Base-by-base conservation (phyloP, 495 filamentous ascomycete species). In the Lepraria neglecta region DNA sequence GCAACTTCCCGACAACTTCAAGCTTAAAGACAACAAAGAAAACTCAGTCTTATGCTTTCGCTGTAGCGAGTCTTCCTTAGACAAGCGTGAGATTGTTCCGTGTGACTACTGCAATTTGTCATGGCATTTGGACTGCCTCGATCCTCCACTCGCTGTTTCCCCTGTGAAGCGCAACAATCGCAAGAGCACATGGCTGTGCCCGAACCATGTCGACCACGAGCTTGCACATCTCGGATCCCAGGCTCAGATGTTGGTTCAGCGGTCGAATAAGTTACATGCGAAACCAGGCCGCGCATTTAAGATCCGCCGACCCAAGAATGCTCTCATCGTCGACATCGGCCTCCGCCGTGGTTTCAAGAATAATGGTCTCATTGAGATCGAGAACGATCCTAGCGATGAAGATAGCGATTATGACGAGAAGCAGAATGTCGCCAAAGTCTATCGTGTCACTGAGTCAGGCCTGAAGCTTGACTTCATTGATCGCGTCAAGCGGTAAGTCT, bases 111-210 rank as follows among this genome's bases (percentile, higher is more conserved):
- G 94, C 70, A 80, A 80, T 3, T 76, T 87, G 27, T 80, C 80
- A 40, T 98, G 91, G 84, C 94, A 98, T 74, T 75, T 97, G 17
- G 92, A 97, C 74, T 98, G 94, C 73, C 75, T 94, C 17, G 84
- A 91, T 69, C 89, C 90, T 3, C 95, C 95, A 31, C 70, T 92
- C 69, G 84, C 91, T 31, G 88, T 89, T 15, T 92, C 92, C 5
- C 60, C 63, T 17, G 63, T 59, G 45, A 56, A 47, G 33, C 60
- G 56, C 45, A 73, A 70, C 56, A 77, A 77, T 28, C 73, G 74
- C 6, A 77, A 84, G 50, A 78, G 82, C 56, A 87, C 82, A 31
- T 98, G 91, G 91, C 86, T 84, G 76, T 98, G 94, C 67, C 92
- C 94, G 61, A 85, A 84, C 68, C 94, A 98, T 72, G 78, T 87